Evolutionary conservation across 2,329 filamentous ascomycete species (phyloP).

Genomic region (Talaromyces sp.): DNA sequence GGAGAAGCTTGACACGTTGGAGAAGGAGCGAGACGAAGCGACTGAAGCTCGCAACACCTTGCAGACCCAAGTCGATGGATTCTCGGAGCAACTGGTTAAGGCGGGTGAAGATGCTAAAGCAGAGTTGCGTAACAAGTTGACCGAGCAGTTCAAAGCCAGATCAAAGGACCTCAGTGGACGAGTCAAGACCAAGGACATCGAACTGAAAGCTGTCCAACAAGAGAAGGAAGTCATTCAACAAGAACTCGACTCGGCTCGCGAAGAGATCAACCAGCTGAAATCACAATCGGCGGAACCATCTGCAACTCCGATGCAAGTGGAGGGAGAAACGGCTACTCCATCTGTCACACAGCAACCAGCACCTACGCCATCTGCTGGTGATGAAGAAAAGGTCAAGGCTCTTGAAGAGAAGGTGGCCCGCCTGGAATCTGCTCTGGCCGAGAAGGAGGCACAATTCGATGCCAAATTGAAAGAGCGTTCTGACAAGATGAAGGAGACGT

Average conservation of each 20-base stretch:
- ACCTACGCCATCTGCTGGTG: constrained; percentile 17
- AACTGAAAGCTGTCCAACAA: constrained; percentile 45
- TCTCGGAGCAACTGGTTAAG: constrained; percentile 45
- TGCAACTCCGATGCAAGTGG: constrained; percentile 31
- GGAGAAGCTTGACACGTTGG: constrained; percentile 63
- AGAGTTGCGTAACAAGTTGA: constrained; percentile 44
- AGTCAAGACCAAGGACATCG: constrained; percentile 50
- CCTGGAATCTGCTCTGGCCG: constrained; percentile 49
- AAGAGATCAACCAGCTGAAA: constrained; percentile 49
- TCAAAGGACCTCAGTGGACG: constrained; percentile 62
- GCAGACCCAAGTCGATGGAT: constrained; percentile 46
- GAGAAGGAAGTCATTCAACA: constrained; percentile 67
- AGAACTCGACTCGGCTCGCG: constrained; percentile 59
- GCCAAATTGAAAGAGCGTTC: constrained; percentile 44
- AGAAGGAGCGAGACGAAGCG: constrained; percentile 65
- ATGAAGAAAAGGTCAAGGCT: constrained; percentile 56
- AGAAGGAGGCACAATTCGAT: constrained; percentile 50
- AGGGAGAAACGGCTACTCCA: constrained; percentile 46
- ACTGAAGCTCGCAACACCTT: constrained; percentile 48
- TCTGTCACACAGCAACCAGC: constrained; percentile 15
- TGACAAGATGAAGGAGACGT: constrained; percentile 60
- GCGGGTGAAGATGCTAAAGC: constrained; percentile 44
- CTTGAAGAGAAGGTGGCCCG: constrained; percentile 58
- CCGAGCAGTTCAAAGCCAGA: constrained; percentile 51
- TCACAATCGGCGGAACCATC: constrained; percentile 51